Conservation (phyloP, 164 flowering plant species). For the Cinnamomum micranthum region DNA sequence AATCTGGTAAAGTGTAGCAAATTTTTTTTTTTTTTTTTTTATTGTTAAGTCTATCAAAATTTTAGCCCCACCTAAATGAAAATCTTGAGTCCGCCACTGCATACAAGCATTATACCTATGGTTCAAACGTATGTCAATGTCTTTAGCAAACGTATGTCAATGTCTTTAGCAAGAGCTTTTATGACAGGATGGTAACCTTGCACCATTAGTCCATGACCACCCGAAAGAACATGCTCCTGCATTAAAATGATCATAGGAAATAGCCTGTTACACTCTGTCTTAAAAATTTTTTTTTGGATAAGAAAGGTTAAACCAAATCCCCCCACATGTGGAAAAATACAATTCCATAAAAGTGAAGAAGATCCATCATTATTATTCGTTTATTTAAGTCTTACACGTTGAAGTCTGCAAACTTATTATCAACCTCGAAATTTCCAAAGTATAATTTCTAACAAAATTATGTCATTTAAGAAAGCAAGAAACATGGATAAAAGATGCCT, state of each 20-base stretch:
- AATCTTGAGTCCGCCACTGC: no score
- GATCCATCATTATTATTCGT: background rate
- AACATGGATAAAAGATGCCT: no score
- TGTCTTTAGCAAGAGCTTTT: slow-evolving; percentile 66
- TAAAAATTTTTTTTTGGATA: background rate
- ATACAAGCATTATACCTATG: slow-evolving; percentile 50
- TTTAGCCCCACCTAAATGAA: no score
- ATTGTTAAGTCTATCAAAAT: no score
- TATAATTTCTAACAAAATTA: no score
- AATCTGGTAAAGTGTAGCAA: no score
- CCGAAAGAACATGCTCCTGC: slow-evolving; percentile 86
- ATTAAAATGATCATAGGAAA: slow-evolving; percentile 1
- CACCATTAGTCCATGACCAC: slow-evolving; percentile 97
- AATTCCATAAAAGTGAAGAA: background rate
- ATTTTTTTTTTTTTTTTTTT: no score
- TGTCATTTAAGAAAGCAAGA: no score
- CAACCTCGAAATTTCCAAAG: no score
- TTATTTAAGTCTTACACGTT: no score
- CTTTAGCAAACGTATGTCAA: no score
- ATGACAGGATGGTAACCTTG: slow-evolving; percentile 85
- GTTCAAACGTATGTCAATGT: slow-evolving; percentile 67
- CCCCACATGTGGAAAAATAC: background rate
- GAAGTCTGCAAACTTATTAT: no score
- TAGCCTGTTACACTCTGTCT: background rate
- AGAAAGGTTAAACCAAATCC: background rate